Evolutionary conservation across 2,329 filamentous ascomycete species (phyloP).

Genomic region (Sclerotinia spermophila): DNA sequence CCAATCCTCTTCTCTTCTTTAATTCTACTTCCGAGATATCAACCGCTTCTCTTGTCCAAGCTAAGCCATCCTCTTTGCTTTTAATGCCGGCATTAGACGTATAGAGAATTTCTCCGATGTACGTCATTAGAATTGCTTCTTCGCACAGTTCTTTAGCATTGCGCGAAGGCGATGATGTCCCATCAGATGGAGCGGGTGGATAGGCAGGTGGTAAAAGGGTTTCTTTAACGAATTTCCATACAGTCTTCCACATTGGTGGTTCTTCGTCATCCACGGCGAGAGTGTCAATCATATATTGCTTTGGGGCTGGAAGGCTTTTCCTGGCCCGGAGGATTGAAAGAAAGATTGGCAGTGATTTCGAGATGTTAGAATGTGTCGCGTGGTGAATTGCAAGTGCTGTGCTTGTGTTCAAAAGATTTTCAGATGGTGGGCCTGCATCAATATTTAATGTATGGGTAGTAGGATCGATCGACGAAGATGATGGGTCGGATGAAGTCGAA

Average conservation of each 20-base stretch:
- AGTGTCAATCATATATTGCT: constrained; percentile 29
- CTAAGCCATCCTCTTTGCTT: constrained; percentile 65
- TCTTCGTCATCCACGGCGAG: constrained; percentile 23
- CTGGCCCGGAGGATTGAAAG: constrained; percentile 79
- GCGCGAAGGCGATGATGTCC: constrained; percentile 63
- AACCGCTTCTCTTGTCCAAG: constrained; percentile 87
- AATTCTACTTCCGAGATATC: constrained; percentile 71
- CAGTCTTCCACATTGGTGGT: constrained; percentile 27
- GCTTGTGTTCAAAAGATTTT: constrained; percentile 70
- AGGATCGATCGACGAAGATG: constrained; percentile 51
- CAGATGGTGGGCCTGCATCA: constrained; percentile 54
- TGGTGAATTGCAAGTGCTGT: constrained; percentile 77
- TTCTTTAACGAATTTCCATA: constrained; percentile 34
- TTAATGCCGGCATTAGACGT: constrained; percentile 46
- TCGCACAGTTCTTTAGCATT: constrained; percentile 68
- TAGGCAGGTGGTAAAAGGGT: constrained; percentile 54
- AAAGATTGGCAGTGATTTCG: constrained; percentile 75
- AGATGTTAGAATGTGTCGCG: constrained; percentile 64
- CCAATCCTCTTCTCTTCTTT: constrained; percentile 38
- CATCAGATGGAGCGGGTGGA: constrained; percentile 66
- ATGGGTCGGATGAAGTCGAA: constrained; percentile 51
- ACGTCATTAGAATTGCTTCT: constrained; percentile 80
- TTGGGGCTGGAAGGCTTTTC: constrained; percentile 50
- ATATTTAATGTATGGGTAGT: constrained; percentile 62
- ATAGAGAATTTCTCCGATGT: constrained; percentile 92